Base-by-base conservation (phyloP, 2,329 filamentous ascomycete species). In the Stemphylium beticola region DNA sequence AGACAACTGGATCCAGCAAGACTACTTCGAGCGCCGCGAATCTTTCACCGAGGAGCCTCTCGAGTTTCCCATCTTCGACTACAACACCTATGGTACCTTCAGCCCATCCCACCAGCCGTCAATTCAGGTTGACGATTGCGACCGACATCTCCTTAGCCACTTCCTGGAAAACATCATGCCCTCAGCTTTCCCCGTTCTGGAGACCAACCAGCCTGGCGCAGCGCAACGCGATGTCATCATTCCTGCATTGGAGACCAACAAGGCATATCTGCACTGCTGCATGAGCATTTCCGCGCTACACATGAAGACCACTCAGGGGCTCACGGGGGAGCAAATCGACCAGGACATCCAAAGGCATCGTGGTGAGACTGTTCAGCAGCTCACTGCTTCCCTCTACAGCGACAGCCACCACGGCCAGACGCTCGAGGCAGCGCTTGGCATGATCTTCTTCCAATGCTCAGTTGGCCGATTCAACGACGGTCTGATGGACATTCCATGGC, bases 371-470 rank as follows among this genome's bases (percentile, higher is more conserved):
- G 92, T 98, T 65, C 88, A 89, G 8, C 87, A 91, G 64, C 84
- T 98, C 3, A 96, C 92, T 74, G 87, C 92, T 59, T 88, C 91
- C 0, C 83, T 98, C 51, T 87, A 87, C 69, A 82, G 83, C 55
- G 92, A 97, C 71, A 87, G 88, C 70, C 83, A 96, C 71, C 92
- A 96, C 74, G 84, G 89, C 55, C 86, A 95, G 74, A 96, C 96
- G 66, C 86, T 98, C 11, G 93, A 98, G 76, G 92, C 93, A 1
- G 92, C 93, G 0, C 83, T 98, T 4, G 92, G 91, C 46, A 92
- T 98, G 85, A 96, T 97, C 74, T 95, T 96, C 79, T 96, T 97
- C 80, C 92, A 96, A 73, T 95, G 90, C 78, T 89, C 91, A 22
- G 93, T 98, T 61, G 93, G 93, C 49, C 86, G 91, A 67, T 87